Base-by-base conservation (phyloP, 129 eudicot species). In the Erigeron canadensis region DNA sequence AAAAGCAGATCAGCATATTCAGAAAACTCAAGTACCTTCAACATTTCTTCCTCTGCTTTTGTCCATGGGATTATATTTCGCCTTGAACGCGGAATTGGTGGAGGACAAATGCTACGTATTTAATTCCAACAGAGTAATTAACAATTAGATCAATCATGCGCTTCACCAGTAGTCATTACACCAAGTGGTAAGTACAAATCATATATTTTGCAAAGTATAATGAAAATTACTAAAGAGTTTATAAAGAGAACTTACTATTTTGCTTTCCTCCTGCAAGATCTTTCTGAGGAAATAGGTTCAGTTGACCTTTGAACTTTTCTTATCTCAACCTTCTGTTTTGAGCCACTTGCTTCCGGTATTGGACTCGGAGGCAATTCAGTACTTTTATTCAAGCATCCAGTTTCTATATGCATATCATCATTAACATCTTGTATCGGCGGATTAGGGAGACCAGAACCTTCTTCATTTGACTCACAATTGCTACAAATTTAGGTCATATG, bases 61-160 rank as follows among this genome's bases (percentile, higher is more conserved):
- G 96, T 84, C 97, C 96, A 91, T 10, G 81, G 81, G 57, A 82
- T 48, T 56, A n/a, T 70, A 69, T 67, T 84, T 69, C 97, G 80
- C 84, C 90, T 88, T 70, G 46, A 55, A 17, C n/a, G 79, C 13
- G 80, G 86, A 74, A 78, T 50, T 45, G 73, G 63, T 42, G 83
- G 79, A 67, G 78, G 34, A 28, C 34, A 28, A 28, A 28, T 37
- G 70, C 97, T 91, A 88, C 83, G 81, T 66, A 74, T n/a, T 45
- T 59, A 61, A 60, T 37, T 19, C 17, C 15, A 50, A 61, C 10
- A 21, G 22, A 56, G 23, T 5, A 51, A 69, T 39, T 23, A 19
- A 58, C 28, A 28, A 22, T 57, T 43, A 69, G 16, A 34, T 37
- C 28, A 55, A 42, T 10, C 9, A 41, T 8, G 61, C 9, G 63